Evolutionary conservation across 805 yeast species (phyloP), one percentile per base, ranked within the genome.

Genomic region (Yarrowia sp.): DNA sequence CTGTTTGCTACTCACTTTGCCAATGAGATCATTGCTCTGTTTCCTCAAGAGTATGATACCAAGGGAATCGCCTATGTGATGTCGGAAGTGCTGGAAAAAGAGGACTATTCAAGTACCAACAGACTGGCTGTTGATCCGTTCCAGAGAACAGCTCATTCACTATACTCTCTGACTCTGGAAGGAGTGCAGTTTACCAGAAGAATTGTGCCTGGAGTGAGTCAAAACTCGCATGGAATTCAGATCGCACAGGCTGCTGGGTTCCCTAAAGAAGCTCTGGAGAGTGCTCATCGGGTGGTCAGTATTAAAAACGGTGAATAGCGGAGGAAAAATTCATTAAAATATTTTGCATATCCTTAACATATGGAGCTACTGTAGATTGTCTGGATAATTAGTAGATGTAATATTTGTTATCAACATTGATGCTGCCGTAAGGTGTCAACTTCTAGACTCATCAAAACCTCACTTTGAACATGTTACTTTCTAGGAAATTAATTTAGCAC

Each of bases 1-100:
- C 76, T 92, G n/a, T 92, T 92, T 79, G 97, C 97, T 0, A 92
- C 97, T 0, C 97, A 92, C 78, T 92, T 86, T 75, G 90, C 88
- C 0, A 72, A 75, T 0, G 89, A 86, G 65, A 66, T 86, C 8
- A 72, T 80, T n/a, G 67, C 72, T 0, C 71, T 87, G 5, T 74
- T 84, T 32, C 64, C 67, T 1, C 61, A 48, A 1, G 73, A 75
- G 47, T 70, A 73, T 0, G 67, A 78, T 9, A 55, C 60, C 3
- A 66, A 69, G 1, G 68, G 68, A 15, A 68, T 75, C 11, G 67
- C 72, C 5, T 74, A 73, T 38, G 39, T 69, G 15, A 69, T 68
- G n/a, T 68, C 73, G 8, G 74, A 72, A n/a, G 63, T 67, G 4
- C 67, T 42, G 18, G 69, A 45, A 31, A 38, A 28, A 36, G 55